These are phyloP conservation scores for Serendipita sp. DNA, from an alignment of 768 basidiomycete genomes.

Conservation along the genomic window DNA sequence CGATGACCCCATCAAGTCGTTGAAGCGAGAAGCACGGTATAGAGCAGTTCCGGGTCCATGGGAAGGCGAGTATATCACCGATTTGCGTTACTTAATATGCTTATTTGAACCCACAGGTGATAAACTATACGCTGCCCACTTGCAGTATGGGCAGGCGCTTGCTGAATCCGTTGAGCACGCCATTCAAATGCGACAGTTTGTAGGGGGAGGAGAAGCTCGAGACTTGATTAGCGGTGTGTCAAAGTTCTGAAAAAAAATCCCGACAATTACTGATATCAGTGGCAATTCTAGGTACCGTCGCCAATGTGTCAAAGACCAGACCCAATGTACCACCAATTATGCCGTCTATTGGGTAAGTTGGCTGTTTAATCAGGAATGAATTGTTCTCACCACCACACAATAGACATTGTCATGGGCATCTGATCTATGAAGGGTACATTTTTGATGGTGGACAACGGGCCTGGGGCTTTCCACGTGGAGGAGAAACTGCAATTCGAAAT, in stretches of 20 bases:
- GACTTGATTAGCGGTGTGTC: background rate
- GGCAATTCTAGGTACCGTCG: background rate
- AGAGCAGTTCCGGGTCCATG: background rate
- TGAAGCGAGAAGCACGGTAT: background rate
- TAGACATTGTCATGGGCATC: conserved; percentile 1
- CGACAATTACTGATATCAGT: background rate
- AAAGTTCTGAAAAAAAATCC: background rate
- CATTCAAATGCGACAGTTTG: background rate
- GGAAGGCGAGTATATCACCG: background rate
- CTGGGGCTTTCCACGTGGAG: background rate
- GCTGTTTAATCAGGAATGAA: background rate
- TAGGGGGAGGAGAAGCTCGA: background rate
- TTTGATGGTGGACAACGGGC: background rate
- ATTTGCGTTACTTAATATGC: background rate
- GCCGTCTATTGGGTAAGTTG: background rate
- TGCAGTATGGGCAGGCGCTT: background rate
- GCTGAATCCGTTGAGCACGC: background rate
- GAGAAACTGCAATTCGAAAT: background rate
- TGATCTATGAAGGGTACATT: background rate
- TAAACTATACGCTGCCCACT: conserved; percentile 1
- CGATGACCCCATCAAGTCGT: background rate
- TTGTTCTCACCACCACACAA: background rate
- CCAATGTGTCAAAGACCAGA: background rate
- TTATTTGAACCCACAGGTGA: background rate
- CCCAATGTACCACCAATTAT: background rate